Percentiles rank a stretch among this genome's conserved stretches.
Evolutionary conservation across 2,329 filamentous ascomycete species (phyloP).

Genomic region (Penicillium freii): DNA sequence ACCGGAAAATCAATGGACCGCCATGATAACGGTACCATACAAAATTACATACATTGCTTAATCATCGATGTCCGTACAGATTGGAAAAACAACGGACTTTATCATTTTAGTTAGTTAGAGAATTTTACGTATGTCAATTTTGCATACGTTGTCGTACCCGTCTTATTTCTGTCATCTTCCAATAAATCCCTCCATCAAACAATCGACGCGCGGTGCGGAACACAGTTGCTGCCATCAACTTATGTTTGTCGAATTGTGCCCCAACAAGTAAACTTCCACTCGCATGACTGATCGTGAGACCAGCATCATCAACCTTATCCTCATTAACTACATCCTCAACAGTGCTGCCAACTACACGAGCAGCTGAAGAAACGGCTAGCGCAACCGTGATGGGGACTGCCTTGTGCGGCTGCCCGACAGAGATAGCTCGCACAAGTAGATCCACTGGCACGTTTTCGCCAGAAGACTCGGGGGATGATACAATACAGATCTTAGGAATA

Average conservation of each 20-base stretch:
- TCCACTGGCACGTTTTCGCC: slow-evolving; percentile 32
- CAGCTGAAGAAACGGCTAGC: slow-evolving; percentile 51
- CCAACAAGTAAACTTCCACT: slow-evolving; percentile 48
- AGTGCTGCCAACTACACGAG: slow-evolving; percentile 44
- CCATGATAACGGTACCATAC: too few species aligned
- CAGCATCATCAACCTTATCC: slow-evolving; percentile 29
- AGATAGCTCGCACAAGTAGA: slow-evolving; percentile 49
- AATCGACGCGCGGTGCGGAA: slow-evolving; percentile 50
- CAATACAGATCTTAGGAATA: slow-evolving; percentile 63
- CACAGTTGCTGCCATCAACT: slow-evolving; percentile 43
- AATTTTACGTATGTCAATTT: too few species aligned
- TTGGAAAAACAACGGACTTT: too few species aligned
- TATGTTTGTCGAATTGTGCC: slow-evolving; percentile 39
- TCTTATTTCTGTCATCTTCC: too few species aligned
- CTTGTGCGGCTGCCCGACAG: slow-evolving; percentile 57
- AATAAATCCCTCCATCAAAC: slow-evolving; percentile 49
- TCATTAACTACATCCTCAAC: slow-evolving; percentile 33
- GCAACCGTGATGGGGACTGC: slow-evolving; percentile 59
- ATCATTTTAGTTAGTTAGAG: too few species aligned
- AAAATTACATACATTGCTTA: too few species aligned
- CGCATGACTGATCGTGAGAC: slow-evolving; percentile 47
- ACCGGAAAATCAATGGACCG: too few species aligned
- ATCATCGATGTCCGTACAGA: too few species aligned
- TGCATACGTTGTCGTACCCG: too few species aligned
- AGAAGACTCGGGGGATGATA: slow-evolving; percentile 43